phyloP scores from a whole-genome alignment of 1,284 basidiomycete species.

The Mycosarcoma mackinlayi region DNA sequence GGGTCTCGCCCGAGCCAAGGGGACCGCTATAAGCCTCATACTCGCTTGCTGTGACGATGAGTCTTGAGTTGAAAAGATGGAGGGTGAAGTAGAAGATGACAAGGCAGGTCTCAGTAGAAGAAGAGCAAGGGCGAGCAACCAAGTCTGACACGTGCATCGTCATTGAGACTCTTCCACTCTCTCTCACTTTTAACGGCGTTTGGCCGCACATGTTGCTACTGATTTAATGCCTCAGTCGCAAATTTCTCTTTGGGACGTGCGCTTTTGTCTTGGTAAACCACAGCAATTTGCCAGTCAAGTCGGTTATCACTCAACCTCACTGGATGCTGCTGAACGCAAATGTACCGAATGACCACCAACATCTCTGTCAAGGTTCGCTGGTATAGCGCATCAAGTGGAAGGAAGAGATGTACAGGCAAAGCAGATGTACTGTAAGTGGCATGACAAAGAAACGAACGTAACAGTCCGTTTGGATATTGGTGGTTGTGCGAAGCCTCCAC shows the following conservation, averaged over 20 bases:
- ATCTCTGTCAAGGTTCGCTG: too few species aligned
- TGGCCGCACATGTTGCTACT: too few species aligned
- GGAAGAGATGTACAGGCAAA: too few species aligned
- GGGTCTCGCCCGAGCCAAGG: slow-evolving; percentile 51
- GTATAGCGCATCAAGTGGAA: too few species aligned
- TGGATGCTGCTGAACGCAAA: too few species aligned
- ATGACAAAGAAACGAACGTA: background rate
- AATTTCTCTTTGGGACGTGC: background rate
- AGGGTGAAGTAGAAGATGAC: slow-evolving; percentile 1
- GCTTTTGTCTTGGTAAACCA: too few species aligned
- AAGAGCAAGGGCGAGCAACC: background rate
- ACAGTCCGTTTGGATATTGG: too few species aligned
- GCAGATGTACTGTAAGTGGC: background rate
- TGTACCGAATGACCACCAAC: too few species aligned
- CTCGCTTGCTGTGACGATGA: background rate
- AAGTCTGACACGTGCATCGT: slow-evolving; percentile 11
- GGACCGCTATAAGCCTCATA: slow-evolving; percentile 62
- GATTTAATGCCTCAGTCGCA: too few species aligned
- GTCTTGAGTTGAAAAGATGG: background rate
- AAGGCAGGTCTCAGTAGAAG: slow-evolving; percentile 1
- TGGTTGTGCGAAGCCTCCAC: slow-evolving; percentile 28
- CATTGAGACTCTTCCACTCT: too few species aligned
- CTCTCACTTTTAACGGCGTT: slow-evolving; percentile 4
- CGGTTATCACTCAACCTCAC: too few species aligned
- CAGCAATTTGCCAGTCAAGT: too few species aligned